Percentiles rank a stretch among this genome's conserved stretches.
Evolutionary conservation across 2,329 filamentous ascomycete genomes (phyloP).

Genomic region (Fusarium haematococcum): DNA sequence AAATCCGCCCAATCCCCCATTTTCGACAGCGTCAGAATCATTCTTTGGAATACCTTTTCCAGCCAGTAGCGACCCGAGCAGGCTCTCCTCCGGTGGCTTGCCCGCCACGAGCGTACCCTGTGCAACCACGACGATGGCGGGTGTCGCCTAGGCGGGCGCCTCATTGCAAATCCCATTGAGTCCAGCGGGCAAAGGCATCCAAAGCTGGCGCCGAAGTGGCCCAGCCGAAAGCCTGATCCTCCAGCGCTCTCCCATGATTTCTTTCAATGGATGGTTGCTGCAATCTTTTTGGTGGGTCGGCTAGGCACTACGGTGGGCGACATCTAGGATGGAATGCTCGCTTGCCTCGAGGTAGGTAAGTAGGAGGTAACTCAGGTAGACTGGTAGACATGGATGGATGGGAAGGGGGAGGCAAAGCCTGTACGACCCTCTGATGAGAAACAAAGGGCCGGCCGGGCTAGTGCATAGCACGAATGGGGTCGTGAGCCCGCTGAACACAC

Average conservation of each 20-base stretch:
- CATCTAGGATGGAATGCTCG: slow-evolving; percentile 23
- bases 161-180: slow-evolving; percentile 27
- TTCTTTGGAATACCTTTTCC: slow-evolving; percentile 20
- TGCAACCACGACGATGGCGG: slow-evolving; percentile 30
- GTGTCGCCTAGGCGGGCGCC: slow-evolving; percentile 28
- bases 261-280: slow-evolving; percentile 3
- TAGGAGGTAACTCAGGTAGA: neutral
- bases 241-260: slow-evolving; percentile 14
- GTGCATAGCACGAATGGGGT: slow-evolving; percentile 19
- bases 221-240: slow-evolving; percentile 12
- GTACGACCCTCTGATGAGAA: slow-evolving; percentile 12
- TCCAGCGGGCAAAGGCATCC: slow-evolving; percentile 16
- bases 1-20: slow-evolving; percentile 13
- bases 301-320: slow-evolving; percentile 9
- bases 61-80: slow-evolving; percentile 13
- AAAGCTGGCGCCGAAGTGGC: slow-evolving; percentile 24
- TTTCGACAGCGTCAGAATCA: slow-evolving; percentile 10
- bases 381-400: neutral
- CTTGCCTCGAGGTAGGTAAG: slow-evolving; percentile 10
- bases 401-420: slow-evolving; percentile 5
- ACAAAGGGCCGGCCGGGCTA: slow-evolving; percentile 20
- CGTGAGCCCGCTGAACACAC: slow-evolving; percentile 4
- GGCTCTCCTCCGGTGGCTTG: slow-evolving; percentile 30
- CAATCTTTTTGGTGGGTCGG: slow-evolving; percentile 18
- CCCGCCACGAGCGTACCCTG: slow-evolving; percentile 27